Percentiles rank a stretch among this genome's conserved stretches.
phyloP scores from a whole-genome alignment of 1,284 basidiomycete genomes.

The Ceratobasidium theobromae region DNA sequence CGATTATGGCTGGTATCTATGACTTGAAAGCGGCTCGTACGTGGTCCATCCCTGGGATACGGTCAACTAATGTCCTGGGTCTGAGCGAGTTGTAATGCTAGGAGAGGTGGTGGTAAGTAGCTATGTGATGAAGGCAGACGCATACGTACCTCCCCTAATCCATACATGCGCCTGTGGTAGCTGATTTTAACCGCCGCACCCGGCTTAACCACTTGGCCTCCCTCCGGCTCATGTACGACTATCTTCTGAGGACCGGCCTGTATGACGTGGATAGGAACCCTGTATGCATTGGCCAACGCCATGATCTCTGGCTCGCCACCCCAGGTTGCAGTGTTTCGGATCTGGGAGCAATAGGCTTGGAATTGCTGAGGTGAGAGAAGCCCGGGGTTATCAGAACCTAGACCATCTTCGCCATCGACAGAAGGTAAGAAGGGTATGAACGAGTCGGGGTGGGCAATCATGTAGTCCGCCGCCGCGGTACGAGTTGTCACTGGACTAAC shows the following conservation, averaged over 20 bases:
- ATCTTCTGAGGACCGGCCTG: constrained; percentile 81
- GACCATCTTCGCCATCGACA: constrained; percentile 71
- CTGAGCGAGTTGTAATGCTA: constrained; percentile 88
- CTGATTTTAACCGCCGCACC: constrained; percentile 57
- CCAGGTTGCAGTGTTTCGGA: constrained; percentile 88
- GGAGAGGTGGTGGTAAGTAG: constrained; percentile 16
- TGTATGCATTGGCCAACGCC: constrained; percentile 82
- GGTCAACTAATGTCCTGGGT: constrained; percentile 47
- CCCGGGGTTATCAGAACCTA: constrained; percentile 62
- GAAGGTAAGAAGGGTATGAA: constrained; percentile 94
- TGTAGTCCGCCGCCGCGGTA: constrained; percentile 75
- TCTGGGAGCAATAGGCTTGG: constrained; percentile 73
- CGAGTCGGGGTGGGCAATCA: constrained; percentile 81
- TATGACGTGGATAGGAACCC: constrained; percentile 88
- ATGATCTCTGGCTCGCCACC: constrained; percentile 97
- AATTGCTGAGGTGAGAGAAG: constrained; percentile 74
- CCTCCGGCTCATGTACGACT: constrained; percentile 72
- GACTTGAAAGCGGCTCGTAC: constrained; percentile 18
- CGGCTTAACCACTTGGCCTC: constrained; percentile 38
- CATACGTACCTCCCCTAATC: constrained; percentile 80
- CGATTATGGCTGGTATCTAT: constrained; percentile 6
- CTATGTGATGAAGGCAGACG: not conserved
- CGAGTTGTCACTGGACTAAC: constrained; percentile 66
- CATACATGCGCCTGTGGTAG: constrained; percentile 90
- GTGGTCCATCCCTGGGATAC: constrained; percentile 28